A percentile compares a stretch with the other conserved stretches of the same genome.
Evolutionary conservation across 2,329 filamentous ascomycete species (phyloP).

Genomic region (Trichophyton rubrum): DNA sequence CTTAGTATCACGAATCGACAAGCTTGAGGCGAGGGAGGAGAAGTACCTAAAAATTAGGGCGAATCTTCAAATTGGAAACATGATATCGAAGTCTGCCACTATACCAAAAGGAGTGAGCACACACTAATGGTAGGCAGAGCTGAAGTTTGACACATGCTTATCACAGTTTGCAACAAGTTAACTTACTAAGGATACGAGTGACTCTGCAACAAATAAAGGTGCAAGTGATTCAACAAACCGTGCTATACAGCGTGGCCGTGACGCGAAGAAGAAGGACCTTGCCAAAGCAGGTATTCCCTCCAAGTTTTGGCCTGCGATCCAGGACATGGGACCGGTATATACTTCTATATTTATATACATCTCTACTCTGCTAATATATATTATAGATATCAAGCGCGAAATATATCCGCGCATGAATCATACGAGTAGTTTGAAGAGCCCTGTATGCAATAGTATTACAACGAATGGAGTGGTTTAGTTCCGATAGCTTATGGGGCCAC

Average conservation of each 20-base stretch:
- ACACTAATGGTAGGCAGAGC: too few species aligned
- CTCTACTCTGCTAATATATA: slow-evolving; percentile 3
- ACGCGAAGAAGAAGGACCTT: slow-evolving; percentile 1
- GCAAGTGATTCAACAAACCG: not conserved
- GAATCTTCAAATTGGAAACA: not conserved
- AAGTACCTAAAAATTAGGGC: not conserved
- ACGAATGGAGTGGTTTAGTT: slow-evolving; percentile 1
- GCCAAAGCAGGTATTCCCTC: not conserved
- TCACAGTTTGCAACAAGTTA: not conserved
- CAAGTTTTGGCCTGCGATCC: not conserved
- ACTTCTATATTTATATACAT: slow-evolving; percentile 1
- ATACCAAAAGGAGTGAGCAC: too few species aligned
- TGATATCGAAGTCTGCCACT: too few species aligned
- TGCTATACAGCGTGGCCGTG: not conserved
- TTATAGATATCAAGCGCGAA: slow-evolving; percentile 2
- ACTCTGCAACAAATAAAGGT: not conserved
- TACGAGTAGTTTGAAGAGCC: slow-evolving; percentile 2
- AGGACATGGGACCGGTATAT: slow-evolving; percentile 1
- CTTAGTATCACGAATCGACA: not conserved
- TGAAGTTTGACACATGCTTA: too few species aligned
- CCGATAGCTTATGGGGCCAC: not conserved
- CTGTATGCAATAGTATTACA: not conserved
- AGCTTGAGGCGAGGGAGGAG: not conserved
- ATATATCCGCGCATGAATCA: not conserved
- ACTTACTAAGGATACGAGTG: not conserved